phyloP scores from a whole-genome alignment of 352 stramenopile species.

The Phytophthora nicotianae region DNA sequence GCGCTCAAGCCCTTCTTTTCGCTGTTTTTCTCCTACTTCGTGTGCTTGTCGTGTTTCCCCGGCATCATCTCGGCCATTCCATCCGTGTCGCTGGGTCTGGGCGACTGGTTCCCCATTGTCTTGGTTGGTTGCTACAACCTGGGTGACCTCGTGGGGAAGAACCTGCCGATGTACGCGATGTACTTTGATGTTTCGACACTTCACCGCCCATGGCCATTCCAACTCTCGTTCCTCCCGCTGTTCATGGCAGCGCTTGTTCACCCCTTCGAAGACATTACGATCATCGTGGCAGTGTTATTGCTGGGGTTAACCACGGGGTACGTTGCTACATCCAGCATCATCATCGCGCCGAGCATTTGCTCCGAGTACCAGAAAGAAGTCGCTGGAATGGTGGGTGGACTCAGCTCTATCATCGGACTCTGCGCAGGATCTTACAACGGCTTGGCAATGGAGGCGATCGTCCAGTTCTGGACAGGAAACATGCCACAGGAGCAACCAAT shows the following conservation, averaged over 20 bases:
- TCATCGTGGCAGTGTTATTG: slow-evolving; percentile 57
- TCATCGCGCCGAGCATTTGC: slow-evolving; percentile 75
- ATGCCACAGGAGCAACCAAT: slow-evolving; percentile 5
- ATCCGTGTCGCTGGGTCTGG: slow-evolving; percentile 59
- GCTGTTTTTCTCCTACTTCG: slow-evolving; percentile 77
- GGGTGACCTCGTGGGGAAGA: slow-evolving; percentile 83
- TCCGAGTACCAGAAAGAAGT: slow-evolving; percentile 82
- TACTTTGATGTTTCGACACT: slow-evolving; percentile 73
- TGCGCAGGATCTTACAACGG: slow-evolving; percentile 81
- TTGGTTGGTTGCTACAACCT: slow-evolving; percentile 79
- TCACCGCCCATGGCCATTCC: slow-evolving; percentile 67
- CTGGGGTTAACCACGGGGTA: slow-evolving; percentile 77
- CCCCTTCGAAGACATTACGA: slow-evolving; percentile 58
- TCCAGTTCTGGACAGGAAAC: slow-evolving; percentile 49
- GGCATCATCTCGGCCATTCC: slow-evolving; percentile 76
- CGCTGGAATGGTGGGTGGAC: slow-evolving; percentile 72
- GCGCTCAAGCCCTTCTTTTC: slow-evolving; percentile 81
- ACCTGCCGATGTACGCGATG: slow-evolving; percentile 70
- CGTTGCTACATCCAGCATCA: slow-evolving; percentile 79
- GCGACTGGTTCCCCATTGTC: slow-evolving; percentile 80
- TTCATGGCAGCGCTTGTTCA: slow-evolving; percentile 64
- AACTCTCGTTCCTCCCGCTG: slow-evolving; percentile 71
- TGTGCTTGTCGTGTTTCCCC: slow-evolving; percentile 81
- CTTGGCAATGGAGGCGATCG: slow-evolving; percentile 66
- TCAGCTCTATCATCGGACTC: slow-evolving; percentile 76